Percentiles rank a stretch among this genome's conserved stretches.
These are phyloP conservation scores for Lactarius sp. DNA, from an alignment of 768 basidiomycete species.

Conservation along the genomic window DNA sequence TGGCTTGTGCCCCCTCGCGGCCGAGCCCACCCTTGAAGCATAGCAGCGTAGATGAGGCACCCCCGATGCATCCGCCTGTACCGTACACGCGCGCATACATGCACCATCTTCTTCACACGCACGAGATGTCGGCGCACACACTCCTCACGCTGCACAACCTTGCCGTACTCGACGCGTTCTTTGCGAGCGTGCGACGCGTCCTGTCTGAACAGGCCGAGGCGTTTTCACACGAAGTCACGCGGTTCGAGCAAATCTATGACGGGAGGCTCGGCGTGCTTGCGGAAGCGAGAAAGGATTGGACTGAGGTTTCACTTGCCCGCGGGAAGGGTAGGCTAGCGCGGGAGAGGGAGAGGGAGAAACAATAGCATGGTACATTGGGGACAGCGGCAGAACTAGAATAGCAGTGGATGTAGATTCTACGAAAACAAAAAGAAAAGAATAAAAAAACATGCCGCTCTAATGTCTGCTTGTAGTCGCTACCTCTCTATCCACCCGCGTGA, in stretches of 20 bases:
- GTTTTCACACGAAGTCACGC: constrained; percentile 45
- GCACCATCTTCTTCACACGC: constrained; percentile 82
- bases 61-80: constrained; percentile 34
- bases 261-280: constrained; percentile 42
- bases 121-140: constrained; percentile 85
- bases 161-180: constrained; percentile 58
- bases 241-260: constrained; percentile 51
- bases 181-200: constrained; percentile 48
- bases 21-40: constrained; percentile 22
- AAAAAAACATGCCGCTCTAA: not conserved
- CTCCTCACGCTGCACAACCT: constrained; percentile 75
- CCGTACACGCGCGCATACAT: constrained; percentile 58
- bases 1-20: constrained; percentile 30
- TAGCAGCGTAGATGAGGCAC: constrained; percentile 23
- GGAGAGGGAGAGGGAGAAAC: constrained; percentile 46
- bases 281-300: constrained; percentile 54
- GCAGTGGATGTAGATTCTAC: too few species aligned
- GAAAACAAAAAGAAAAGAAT: not conserved
- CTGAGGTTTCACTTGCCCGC: constrained; percentile 59
- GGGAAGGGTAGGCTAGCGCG: constrained; percentile 71
- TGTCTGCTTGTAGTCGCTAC: not conserved
- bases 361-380: constrained; percentile 19
- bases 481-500: not conserved
- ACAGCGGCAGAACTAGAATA: constrained; percentile 23
- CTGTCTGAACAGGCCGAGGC: constrained; percentile 25